phyloP scores from a whole-genome alignment of 2,329 filamentous ascomycete genomes.

The Ramularia endophylla region DNA sequence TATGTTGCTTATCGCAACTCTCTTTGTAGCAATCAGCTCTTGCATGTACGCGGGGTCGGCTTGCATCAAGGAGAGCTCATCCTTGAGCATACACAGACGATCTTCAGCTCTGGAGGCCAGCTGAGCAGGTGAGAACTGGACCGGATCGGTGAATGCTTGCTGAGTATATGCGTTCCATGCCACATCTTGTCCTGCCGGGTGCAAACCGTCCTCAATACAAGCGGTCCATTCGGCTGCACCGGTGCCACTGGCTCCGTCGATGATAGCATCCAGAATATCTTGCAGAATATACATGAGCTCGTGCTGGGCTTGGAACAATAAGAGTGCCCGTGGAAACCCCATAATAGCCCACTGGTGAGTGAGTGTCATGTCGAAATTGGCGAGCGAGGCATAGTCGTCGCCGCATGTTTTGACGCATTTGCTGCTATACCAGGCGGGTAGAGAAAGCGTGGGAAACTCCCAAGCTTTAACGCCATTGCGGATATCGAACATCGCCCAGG shows the following conservation, averaged over 20 bases:
- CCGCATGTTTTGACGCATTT: not conserved
- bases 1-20: not conserved
- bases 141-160: not conserved
- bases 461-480: not conserved
- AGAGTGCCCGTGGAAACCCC: conserved; percentile 1
- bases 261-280: not conserved
- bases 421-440: conserved; percentile 1
- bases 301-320: conserved; percentile 5
- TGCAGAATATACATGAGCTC: conserved; percentile 3
- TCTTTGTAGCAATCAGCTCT: not conserved
- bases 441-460: too few species aligned
- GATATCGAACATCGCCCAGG: conserved; percentile 1
- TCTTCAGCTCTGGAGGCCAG: not conserved
- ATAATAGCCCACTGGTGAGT: not conserved
- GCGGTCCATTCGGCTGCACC: not conserved
- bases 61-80: conserved; percentile 5
- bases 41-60: conserved; percentile 5
- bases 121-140: not conserved
- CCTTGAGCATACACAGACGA: conserved; percentile 2
- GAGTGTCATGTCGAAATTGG: not conserved
- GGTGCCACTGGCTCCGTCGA: not conserved
- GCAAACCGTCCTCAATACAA: not conserved
- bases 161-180: conserved; percentile 4
- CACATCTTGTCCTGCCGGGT: not conserved
- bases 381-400: not conserved